These are phyloP conservation scores for Aethionema arabicum DNA, from an alignment of 345 rosid species.

Conservation along the genomic window DNA sequence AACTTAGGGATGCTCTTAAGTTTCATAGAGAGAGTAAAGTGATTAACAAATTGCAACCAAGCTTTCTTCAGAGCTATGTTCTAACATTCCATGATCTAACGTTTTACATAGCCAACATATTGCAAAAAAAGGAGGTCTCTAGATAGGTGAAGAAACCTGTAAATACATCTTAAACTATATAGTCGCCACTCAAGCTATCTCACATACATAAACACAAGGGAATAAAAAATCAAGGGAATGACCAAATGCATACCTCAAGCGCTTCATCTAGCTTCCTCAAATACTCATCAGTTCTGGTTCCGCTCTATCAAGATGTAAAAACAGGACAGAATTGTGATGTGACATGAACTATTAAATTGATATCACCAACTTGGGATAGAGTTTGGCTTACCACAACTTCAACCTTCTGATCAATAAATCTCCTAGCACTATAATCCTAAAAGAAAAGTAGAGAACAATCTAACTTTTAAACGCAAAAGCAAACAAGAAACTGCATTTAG, in stretches of 20 bases:
- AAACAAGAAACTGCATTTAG: not conserved
- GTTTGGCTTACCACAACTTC: conserved; percentile 62
- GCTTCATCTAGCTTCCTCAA: conserved; percentile 77
- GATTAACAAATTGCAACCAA: not conserved
- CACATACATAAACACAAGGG: not conserved
- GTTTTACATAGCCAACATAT: too few species aligned
- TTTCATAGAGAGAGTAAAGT: not conserved
- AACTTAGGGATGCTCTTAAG: not conserved
- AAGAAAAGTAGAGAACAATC: conserved; percentile 5
- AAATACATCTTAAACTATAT: not conserved
- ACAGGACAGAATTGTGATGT: conserved; percentile 7
- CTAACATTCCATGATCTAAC: not conserved
- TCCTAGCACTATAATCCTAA: conserved; percentile 77
- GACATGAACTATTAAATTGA: conserved; percentile 14
- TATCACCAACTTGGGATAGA: conserved; percentile 15
- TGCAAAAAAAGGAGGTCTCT: too few species aligned
- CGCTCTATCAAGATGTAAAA: conserved; percentile 51
- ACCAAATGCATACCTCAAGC: conserved; percentile 55
- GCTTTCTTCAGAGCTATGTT: conserved; percentile 3
- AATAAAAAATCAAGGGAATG: conserved; percentile 20
- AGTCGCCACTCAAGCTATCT: not conserved
- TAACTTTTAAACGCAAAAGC: conserved; percentile 19
- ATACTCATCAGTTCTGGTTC: conserved; percentile 72
- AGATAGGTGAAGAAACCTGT: too few species aligned
- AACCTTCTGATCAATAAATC: conserved; percentile 72